Evolutionary conservation across 2,329 filamentous ascomycete genomes (phyloP), one percentile per base, ranked within the genome.

Genomic region (Ceratocystis smalleyi): DNA sequence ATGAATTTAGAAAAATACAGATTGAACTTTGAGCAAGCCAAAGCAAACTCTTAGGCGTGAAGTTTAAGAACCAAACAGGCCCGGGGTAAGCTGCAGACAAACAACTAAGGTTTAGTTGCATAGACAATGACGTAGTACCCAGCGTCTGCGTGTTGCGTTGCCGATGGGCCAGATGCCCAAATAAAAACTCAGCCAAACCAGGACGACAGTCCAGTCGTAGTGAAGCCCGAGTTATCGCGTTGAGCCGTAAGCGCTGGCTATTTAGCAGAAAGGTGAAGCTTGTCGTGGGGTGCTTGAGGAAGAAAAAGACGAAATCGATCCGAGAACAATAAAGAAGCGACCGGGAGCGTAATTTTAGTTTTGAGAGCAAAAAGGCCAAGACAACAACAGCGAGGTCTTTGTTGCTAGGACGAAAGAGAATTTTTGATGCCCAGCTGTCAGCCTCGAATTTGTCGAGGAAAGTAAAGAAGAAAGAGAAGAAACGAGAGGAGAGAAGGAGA

Each of bases 111-210:
- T 35, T n/a, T 27, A 17, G 54, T 57, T 24, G 54, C 54, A 32
- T 57, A 57, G 54, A 57, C 54, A 57, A 57, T 57, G 54, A 57
- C 24, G 54, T 57, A 57, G 54, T 8, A 57, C 54, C 19, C 5
- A 17, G n/a, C 17, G 54, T 35, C 54, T 57, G 54, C 27, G 30
- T 57, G 24, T 35, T 57, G 35, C 35, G 35, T 40, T 40, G 35
- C 30, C n/a, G 15, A n/a, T 17, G 27, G 30, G 27, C 27, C n/a
- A 8, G 27, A 57, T 57, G 54, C 54, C 54, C 27, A 57, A 57
- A 30, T 30, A 35, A 57, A 22, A 57, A 27, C 4, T 12, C 15
- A 57, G 27, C 30, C 6, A 51, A 8, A 4, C 27, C 15, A 57
- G 5, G 24, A 15, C 2, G 17, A 24, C n/a, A n/a, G 54, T 32